A percentile compares a stretch with the other conserved stretches of the same genome.
Evolutionary conservation across 257 asterid genomes (phyloP).

Genomic region (Nicotiana otophora): DNA sequence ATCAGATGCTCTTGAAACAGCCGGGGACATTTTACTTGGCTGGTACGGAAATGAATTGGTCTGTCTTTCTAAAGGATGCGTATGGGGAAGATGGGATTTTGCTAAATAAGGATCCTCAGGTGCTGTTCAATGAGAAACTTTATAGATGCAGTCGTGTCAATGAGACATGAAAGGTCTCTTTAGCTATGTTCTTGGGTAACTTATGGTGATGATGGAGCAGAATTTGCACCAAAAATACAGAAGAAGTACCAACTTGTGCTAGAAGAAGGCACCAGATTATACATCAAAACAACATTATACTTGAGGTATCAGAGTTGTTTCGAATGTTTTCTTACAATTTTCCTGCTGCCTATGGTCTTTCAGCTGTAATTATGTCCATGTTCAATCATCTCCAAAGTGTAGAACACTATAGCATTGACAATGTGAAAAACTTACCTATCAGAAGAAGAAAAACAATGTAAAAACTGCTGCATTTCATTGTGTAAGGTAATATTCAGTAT

Average conservation of each 20-base stretch:
- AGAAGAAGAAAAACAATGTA: not conserved
- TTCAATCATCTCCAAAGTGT: not conserved
- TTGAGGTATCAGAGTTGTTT: not conserved
- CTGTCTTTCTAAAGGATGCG: conserved; percentile 82
- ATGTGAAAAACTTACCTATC: not conserved
- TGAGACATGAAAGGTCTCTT: conserved; percentile 1
- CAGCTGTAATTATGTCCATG: not conserved
- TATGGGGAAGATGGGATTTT: conserved; percentile 70
- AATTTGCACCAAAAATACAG: not conserved
- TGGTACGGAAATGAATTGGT: conserved; percentile 98
- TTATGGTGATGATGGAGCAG: not conserved
- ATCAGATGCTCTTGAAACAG: conserved; percentile 82
- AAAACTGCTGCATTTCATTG: not conserved
- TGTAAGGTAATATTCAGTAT: not conserved
- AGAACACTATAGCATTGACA: not conserved
- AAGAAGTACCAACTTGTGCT: not conserved
- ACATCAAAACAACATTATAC: not conserved
- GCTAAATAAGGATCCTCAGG: conserved; percentile 66
- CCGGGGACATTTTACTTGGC: conserved; percentile 76
- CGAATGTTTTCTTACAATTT: not conserved
- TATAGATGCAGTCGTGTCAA: conserved; percentile 21
- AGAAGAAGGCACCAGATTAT: not conserved
- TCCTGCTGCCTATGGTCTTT: not conserved
- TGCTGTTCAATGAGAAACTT: conserved; percentile 61
- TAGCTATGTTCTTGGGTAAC: not conserved